phyloP scores from a whole-genome alignment of 108 stramenopile genomes.

The Pseudonitzschia delicatissima region DNA sequence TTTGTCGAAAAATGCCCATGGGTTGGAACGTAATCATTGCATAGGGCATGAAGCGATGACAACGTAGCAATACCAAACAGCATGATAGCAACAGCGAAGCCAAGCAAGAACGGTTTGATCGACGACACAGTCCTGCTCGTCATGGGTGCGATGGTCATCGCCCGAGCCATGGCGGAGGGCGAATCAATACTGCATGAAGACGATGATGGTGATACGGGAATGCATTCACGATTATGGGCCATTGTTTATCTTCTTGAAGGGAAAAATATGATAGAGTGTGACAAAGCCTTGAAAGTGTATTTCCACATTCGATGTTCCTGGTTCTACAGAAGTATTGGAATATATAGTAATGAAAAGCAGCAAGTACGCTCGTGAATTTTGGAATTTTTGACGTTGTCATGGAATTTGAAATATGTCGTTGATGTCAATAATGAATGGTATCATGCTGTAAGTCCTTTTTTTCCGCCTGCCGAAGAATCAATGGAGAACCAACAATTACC shows the following conservation, averaged over 20 bases:
- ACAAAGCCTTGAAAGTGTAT: too few species aligned
- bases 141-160: not conserved
- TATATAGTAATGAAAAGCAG: too few species aligned
- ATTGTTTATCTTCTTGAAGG: not conserved
- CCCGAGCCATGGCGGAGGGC: not conserved
- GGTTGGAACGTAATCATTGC: constrained; percentile 3
- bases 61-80: constrained; percentile 10
- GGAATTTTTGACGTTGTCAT: too few species aligned
- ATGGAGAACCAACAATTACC: too few species aligned
- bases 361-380: too few species aligned
- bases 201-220: not conserved
- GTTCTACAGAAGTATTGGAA: too few species aligned
- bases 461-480: too few species aligned
- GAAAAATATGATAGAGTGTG: not conserved
- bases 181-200: not conserved
- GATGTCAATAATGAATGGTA: too few species aligned
- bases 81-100: constrained; percentile 12
- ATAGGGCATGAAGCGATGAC: not conserved
- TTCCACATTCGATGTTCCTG: too few species aligned
- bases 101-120: constrained; percentile 25
- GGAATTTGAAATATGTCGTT: too few species aligned
- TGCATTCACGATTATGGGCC: not conserved
- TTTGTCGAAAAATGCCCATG: not conserved
- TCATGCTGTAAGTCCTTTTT: too few species aligned
- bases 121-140: constrained; percentile 1